Percentiles rank a stretch among this genome's conserved stretches.
Conservation (phyloP, 2,329 filamentous ascomycete genomes). For the Raffaelea ambrosiae region DNA sequence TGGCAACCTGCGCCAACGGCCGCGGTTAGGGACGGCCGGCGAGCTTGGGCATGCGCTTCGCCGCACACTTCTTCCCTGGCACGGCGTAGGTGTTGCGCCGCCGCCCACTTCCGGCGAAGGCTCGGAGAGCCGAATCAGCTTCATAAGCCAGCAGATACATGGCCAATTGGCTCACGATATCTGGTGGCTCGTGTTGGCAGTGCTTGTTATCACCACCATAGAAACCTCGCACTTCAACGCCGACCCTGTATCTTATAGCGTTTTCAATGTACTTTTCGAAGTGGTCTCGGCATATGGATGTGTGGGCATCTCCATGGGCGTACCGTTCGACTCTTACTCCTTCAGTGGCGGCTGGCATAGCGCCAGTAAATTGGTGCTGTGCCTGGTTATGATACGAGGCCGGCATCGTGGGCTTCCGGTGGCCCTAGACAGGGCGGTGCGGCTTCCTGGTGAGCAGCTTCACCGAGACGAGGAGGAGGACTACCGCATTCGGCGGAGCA, state of each 20-base stretch:
- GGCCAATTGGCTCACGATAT: constrained; percentile 56
- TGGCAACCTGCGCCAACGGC: neutral
- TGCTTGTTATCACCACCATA: constrained; percentile 50
- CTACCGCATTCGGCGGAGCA: constrained; percentile 27
- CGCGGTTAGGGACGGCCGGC: constrained; percentile 13
- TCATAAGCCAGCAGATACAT: constrained; percentile 46
- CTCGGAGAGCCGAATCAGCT: constrained; percentile 34
- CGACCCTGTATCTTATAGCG: constrained; percentile 44
- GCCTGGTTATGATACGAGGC: constrained; percentile 47
- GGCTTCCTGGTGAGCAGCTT: constrained; percentile 27
- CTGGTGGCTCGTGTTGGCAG: constrained; percentile 54
- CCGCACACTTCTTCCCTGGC: constrained; percentile 28
- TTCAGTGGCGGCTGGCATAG: constrained; percentile 45
- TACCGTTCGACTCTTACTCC: constrained; percentile 42
- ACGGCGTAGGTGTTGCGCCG: constrained; percentile 32
- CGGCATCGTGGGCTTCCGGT: constrained; percentile 47
- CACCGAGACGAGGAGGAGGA: constrained; percentile 32
- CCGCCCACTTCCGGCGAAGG: constrained; percentile 11
- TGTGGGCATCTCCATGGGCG: constrained; percentile 48
- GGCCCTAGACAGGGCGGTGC: constrained; percentile 44
- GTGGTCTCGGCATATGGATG: constrained; percentile 50
- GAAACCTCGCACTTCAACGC: constrained; percentile 45
- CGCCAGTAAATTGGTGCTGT: constrained; percentile 45
- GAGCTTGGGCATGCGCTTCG: constrained; percentile 26
- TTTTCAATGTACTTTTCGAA: constrained; percentile 51